These are phyloP conservation scores for Trypanosoma cruzi DNA, from an alignment of 208 protist species.

Conservation along the genomic window DNA sequence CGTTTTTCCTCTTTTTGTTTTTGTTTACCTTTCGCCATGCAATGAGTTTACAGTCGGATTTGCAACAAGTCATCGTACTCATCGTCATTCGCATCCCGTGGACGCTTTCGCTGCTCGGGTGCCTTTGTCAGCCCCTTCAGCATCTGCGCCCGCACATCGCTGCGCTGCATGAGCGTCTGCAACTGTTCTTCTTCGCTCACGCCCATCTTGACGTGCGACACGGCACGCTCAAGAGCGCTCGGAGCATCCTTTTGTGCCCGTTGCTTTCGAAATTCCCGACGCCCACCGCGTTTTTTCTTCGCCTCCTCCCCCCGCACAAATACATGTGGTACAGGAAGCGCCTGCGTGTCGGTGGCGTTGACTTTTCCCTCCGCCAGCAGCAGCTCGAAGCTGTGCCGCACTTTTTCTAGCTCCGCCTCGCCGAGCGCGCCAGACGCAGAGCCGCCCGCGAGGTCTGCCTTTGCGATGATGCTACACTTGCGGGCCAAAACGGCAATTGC, in stretches of 20 bases:
- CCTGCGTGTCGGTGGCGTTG: slow-evolving; percentile 65
- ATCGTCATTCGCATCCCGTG: slow-evolving; percentile 39
- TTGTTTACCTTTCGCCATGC: too few relatives aligned
- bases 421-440: slow-evolving; percentile 46
- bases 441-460: slow-evolving; percentile 57
- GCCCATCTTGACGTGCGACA: slow-evolving; percentile 80
- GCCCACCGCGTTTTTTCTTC: slow-evolving; percentile 64
- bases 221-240: slow-evolving; percentile 63
- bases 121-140: slow-evolving; percentile 52
- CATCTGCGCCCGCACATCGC: slow-evolving; percentile 60
- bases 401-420: slow-evolving; percentile 38
- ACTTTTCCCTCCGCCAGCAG: slow-evolving; percentile 76
- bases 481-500: slow-evolving; percentile 58
- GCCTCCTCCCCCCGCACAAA: slow-evolving; percentile 46
- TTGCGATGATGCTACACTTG: slow-evolving; percentile 59
- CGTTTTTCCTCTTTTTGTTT: too few relatives aligned
- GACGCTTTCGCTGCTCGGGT: slow-evolving; percentile 53
- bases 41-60: slow-evolving; percentile 52
- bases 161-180: slow-evolving; percentile 60
- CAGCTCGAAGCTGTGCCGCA: slow-evolving; percentile 50
- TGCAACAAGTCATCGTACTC: slow-evolving; percentile 83
- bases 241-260: slow-evolving; percentile 51
- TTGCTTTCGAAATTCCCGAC: slow-evolving; percentile 57
- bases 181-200: slow-evolving; percentile 87
- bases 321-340: slow-evolving; percentile 74